Evolutionary conservation across 257 asterid species (phyloP).

Genomic region (Asclepias syriaca): DNA sequence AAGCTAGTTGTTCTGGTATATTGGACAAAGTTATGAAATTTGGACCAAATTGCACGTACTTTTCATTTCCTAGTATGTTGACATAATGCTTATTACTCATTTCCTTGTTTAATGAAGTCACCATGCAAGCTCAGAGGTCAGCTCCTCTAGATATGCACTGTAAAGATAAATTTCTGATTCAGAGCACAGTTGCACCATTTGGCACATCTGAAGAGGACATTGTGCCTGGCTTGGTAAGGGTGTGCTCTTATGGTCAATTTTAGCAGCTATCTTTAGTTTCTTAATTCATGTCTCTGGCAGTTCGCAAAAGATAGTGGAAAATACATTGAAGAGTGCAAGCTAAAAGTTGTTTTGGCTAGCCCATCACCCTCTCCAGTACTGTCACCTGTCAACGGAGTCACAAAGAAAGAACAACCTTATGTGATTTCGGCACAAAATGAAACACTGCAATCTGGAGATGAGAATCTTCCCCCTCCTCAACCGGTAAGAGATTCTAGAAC

Average conservation of each 20-base stretch:
- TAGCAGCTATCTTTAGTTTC: conserved; percentile 13
- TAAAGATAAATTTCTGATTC: conserved; percentile 85
- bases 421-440: conserved; percentile 30
- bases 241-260: conserved; percentile 19
- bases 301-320: conserved; percentile 49
- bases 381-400: conserved; percentile 39
- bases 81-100: not conserved
- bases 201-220: conserved; percentile 72
- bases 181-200: conserved; percentile 66
- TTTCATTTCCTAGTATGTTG: not conserved
- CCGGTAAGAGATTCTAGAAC: conserved; percentile 32
- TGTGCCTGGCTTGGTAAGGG: conserved; percentile 60
- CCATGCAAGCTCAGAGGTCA: conserved; percentile 80
- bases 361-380: conserved; percentile 46
- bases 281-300: conserved; percentile 36
- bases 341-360: conserved; percentile 58
- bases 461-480: conserved; percentile 38
- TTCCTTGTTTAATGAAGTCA: conserved; percentile 41
- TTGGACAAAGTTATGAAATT: not conserved
- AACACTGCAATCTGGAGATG: conserved; percentile 44
- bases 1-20: not conserved
- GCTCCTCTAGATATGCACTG: conserved; percentile 60
- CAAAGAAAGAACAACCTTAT: conserved; percentile 39
- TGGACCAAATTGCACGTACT: not conserved
- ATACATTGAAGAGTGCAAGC: conserved; percentile 75